Evolutionary conservation across 768 basidiomycete species (phyloP).

Genomic region (Kwoniella dejecticola): DNA sequence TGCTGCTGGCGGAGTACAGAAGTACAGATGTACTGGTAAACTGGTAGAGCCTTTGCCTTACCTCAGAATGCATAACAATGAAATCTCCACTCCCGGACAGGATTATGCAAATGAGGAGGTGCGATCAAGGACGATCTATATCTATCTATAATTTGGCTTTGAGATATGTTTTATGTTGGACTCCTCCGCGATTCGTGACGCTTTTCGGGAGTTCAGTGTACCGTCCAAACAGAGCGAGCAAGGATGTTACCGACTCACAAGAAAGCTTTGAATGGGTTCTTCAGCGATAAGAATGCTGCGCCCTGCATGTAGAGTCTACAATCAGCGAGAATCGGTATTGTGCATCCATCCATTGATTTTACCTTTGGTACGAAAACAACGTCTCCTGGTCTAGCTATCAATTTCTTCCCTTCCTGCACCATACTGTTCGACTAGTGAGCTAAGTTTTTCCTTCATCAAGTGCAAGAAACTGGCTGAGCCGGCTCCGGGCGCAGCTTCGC

Average conservation of each 20-base stretch:
- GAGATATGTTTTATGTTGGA: conserved; percentile 3
- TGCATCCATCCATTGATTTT: background rate
- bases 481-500: no score
- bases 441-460: background rate
- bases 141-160: conserved; percentile 3
- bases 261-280: conserved; percentile 15
- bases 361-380: conserved; percentile 8
- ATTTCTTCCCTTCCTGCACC: conserved; percentile 8
- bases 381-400: conserved; percentile 9
- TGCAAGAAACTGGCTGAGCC: no score
- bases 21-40: no score
- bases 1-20: no score
- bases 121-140: no score
- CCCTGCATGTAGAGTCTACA: background rate
- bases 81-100: no score
- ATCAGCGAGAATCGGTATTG: background rate
- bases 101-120: no score
- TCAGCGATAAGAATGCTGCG: conserved; percentile 4
- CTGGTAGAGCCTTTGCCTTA: no score
- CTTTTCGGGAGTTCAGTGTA: no score
- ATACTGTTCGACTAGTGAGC: background rate
- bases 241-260: conserved; percentile 1
- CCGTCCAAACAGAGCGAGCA: no score
- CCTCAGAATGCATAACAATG: no score
- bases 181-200: conserved; percentile 6